A percentile compares a stretch with the other conserved stretches of the same genome.
These are phyloP conservation scores for Kodamaea restingae DNA, from an alignment of 805 yeast genomes.

Conservation along the genomic window DNA sequence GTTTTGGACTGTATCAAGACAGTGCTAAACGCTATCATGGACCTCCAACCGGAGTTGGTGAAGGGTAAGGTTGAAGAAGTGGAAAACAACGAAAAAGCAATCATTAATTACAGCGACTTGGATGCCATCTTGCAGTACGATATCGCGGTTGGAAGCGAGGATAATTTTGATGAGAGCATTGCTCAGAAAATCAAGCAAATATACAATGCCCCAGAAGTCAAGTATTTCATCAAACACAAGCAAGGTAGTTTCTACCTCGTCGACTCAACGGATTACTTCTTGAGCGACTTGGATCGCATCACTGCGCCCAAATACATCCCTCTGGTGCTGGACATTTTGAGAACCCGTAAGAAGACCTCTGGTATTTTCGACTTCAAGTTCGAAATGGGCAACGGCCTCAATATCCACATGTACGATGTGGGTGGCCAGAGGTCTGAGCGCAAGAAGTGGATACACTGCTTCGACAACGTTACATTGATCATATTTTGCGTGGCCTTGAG, in stretches of 20 bases:
- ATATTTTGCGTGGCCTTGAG: slow-evolving; percentile 89
- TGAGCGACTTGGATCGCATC: slow-evolving; percentile 63
- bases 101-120: slow-evolving; percentile 35
- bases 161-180: slow-evolving; percentile 46
- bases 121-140: slow-evolving; percentile 45
- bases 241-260: slow-evolving; percentile 72
- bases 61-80: slow-evolving; percentile 5
- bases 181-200: slow-evolving; percentile 48
- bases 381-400: slow-evolving; percentile 55
- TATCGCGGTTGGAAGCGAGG: slow-evolving; percentile 50
- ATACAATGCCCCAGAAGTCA: slow-evolving; percentile 57
- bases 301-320: slow-evolving; percentile 62
- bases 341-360: slow-evolving; percentile 88
- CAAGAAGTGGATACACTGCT: slow-evolving; percentile 95
- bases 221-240: slow-evolving; percentile 51
- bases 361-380: slow-evolving; percentile 85
- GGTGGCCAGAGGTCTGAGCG: slow-evolving; percentile 97
- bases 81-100: slow-evolving; percentile 3
- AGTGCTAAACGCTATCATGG: slow-evolving; percentile 61
- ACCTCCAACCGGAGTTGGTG: slow-evolving; percentile 42
- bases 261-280: slow-evolving; percentile 81
- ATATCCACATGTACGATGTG: slow-evolving; percentile 62
- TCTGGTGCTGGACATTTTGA: slow-evolving; percentile 67
- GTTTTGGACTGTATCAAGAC: slow-evolving; percentile 72
- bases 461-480: slow-evolving; percentile 85